phyloP scores from a whole-genome alignment of 148 eudicot species.

The Camellia granthamiana region DNA sequence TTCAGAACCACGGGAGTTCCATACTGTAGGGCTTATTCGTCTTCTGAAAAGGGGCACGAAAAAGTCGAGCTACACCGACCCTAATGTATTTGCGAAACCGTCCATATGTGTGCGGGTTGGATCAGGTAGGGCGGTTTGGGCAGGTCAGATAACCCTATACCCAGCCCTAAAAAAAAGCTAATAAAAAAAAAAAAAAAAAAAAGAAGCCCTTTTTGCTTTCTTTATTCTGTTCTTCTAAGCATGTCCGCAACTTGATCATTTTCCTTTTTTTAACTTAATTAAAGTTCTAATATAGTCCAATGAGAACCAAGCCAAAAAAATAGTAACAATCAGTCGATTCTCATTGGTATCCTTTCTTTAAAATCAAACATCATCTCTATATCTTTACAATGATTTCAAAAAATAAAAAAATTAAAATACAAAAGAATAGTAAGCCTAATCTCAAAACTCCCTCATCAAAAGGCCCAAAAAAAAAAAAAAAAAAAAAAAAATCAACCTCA shows the following conservation, averaged over 20 bases:
- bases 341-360: not conserved
- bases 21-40: too few species aligned
- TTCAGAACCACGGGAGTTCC: too few species aligned
- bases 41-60: too few species aligned
- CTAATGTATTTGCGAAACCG: too few species aligned
- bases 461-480: not conserved
- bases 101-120: too few species aligned
- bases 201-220: not conserved
- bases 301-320: not conserved
- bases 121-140: too few species aligned
- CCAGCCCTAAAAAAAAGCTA: not conserved
- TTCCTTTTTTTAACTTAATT: too few species aligned
- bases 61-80: too few species aligned
- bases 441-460: not conserved
- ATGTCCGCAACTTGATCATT: too few species aligned
- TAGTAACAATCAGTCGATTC: not conserved
- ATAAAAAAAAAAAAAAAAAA: not conserved
- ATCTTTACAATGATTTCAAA: constrained; percentile 1
- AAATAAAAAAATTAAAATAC: not conserved
- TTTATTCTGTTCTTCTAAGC: too few species aligned
- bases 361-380: constrained; percentile 11
- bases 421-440: not conserved
- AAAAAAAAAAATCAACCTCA: not conserved
- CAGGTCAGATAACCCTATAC: too few species aligned
- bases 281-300: too few species aligned